These are phyloP conservation scores for Moringa oleifera DNA, from an alignment of 345 rosid genomes.

Conservation along the genomic window DNA sequence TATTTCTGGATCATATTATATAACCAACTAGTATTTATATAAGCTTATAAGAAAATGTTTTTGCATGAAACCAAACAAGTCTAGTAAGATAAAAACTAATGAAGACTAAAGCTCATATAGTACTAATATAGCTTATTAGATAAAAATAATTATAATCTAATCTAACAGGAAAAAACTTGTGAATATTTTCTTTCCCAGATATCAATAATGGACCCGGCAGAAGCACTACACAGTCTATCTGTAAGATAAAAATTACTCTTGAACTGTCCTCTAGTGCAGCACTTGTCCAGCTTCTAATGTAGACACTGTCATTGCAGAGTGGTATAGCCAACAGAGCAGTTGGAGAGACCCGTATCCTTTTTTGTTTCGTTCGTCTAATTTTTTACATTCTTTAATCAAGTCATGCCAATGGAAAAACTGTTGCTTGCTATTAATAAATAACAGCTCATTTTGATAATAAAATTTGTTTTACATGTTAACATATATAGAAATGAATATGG, in stretches of 20 bases:
- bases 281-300: slow-evolving; percentile 22
- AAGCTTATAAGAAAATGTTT: too few species aligned
- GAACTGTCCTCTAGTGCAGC: slow-evolving; percentile 8
- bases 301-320: slow-evolving; percentile 39
- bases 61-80: too few species aligned
- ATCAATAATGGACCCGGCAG: slow-evolving; percentile 35
- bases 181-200: slow-evolving; percentile 34
- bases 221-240: slow-evolving; percentile 60
- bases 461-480: slow-evolving; percentile 28
- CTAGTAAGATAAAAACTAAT: too few species aligned
- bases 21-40: too few species aligned
- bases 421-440: too few species aligned
- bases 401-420: too few species aligned
- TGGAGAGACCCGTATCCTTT: slow-evolving; percentile 92
- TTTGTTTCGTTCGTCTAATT: neutral
- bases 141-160: too few species aligned
- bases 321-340: slow-evolving; percentile 82
- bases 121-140: too few species aligned
- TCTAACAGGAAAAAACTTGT: slow-evolving; percentile 5
- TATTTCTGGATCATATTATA: too few species aligned
- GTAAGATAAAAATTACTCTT: slow-evolving; percentile 41
- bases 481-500: slow-evolving; percentile 73
- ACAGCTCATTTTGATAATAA: neutral
- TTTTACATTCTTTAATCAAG: neutral
- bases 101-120: too few species aligned